Percentiles rank a stretch among this genome's conserved stretches.
phyloP scores from a whole-genome alignment of 2,329 filamentous ascomycete species.

The Gnomoniopsis smithogilvyi region DNA sequence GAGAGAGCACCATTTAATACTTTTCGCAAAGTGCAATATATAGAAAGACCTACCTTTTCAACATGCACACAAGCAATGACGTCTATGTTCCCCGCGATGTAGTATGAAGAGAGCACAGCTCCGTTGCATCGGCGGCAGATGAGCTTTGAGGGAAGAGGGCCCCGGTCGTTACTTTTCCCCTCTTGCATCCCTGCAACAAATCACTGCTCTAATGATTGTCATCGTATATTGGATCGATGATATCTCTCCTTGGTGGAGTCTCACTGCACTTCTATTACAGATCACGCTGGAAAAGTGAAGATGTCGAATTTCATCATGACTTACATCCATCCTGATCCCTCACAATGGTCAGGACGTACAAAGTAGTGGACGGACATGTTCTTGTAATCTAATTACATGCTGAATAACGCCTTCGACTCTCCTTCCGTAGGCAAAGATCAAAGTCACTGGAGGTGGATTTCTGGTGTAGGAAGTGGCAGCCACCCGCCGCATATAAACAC shows the following conservation, averaged over 20 bases:
- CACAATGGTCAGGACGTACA: background rate
- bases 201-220: background rate
- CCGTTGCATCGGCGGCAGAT: background rate
- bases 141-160: no score
- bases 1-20: no score
- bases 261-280: background rate
- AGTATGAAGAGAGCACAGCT: background rate
- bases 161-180: background rate
- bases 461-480: no score
- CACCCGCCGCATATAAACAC: no score
- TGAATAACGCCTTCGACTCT: no score
- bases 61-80: background rate
- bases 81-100: background rate
- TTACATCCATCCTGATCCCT: background rate
- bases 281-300: background rate
- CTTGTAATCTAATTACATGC: no score
- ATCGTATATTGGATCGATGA: background rate
- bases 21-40: background rate
- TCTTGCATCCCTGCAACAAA: background rate
- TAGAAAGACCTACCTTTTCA: background rate
- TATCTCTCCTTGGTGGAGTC: background rate
- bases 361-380: background rate
- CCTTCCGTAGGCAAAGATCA: no score
- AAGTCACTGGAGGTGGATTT: no score
- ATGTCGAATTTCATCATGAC: background rate